Evolutionary conservation across 2,329 filamentous ascomycete genomes (phyloP).

Genomic region (Clonostachys sp.): DNA sequence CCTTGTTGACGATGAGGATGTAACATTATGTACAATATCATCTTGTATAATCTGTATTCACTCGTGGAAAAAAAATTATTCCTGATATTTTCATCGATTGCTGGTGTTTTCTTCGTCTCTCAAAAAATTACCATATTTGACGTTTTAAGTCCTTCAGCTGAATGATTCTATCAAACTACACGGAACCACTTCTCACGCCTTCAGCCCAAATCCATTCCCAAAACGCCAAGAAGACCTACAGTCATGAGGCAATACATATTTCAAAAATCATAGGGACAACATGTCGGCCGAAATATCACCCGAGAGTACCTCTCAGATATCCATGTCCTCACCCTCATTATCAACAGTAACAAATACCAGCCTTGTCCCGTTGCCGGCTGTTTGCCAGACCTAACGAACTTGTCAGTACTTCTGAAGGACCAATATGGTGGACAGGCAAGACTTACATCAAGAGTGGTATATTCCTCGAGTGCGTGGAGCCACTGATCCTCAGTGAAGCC

Average conservation of each 20-base stretch:
- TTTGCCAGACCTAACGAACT: constrained; percentile 68
- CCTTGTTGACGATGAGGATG: constrained; percentile 42
- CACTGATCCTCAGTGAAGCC: constrained; percentile 96
- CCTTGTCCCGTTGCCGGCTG: constrained; percentile 63
- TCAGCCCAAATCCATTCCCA: too few species aligned
- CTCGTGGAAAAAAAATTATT: too few species aligned
- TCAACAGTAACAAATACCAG: constrained; percentile 65
- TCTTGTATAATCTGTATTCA: too few species aligned
- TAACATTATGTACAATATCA: constrained; percentile 12
- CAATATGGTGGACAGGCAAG: constrained; percentile 2
- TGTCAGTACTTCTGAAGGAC: not conserved
- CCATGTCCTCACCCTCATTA: constrained; percentile 47
- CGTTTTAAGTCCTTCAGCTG: not conserved
- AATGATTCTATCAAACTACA: not conserved
- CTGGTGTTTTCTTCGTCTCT: too few species aligned
- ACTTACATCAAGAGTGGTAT: constrained; percentile 85
- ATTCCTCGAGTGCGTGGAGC: constrained; percentile 80
- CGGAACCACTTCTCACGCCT: too few species aligned
- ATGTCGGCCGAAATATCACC: not conserved
- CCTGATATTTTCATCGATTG: too few species aligned
- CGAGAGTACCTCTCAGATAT: constrained; percentile 12
- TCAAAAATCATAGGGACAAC: constrained; percentile 4
- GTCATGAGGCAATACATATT: not conserved
- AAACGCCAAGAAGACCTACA: not conserved
- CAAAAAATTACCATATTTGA: not conserved